Evolutionary conservation across 179 eudicot genomes (phyloP).

Genomic region (Amaranthus tricolor): DNA sequence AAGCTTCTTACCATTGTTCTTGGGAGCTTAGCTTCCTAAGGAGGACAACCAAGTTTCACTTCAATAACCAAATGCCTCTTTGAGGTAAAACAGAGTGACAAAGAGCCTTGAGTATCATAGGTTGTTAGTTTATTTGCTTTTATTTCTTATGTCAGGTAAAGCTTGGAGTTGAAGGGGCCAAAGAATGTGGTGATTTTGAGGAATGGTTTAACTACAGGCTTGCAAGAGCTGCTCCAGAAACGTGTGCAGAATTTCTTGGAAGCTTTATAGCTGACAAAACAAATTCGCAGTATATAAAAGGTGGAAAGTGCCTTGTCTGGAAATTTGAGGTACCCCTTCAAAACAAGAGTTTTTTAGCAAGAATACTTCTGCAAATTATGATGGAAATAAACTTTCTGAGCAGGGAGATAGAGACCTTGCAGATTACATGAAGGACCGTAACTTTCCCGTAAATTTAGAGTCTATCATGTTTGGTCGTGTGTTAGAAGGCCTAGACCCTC

Average conservation of each 20-base stretch:
- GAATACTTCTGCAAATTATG: neutral
- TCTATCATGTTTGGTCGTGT: constrained; percentile 81
- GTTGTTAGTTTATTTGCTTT: constrained; percentile 6
- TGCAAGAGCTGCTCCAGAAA: constrained; percentile 97
- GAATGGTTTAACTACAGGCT: constrained; percentile 98
- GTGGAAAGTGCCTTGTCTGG: constrained; percentile 98
- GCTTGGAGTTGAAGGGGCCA: constrained; percentile 86
- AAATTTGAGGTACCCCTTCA: constrained; percentile 71
- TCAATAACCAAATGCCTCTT: too few relatives aligned
- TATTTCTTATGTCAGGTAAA: constrained; percentile 56
- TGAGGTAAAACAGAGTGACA: too few relatives aligned
- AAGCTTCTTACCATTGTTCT: too few relatives aligned
- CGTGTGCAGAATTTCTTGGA: constrained; percentile 95
- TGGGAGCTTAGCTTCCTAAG: too few relatives aligned
- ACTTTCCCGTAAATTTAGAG: constrained; percentile 80
- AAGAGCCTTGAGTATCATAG: neutral
- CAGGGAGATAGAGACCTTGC: constrained; percentile 94
- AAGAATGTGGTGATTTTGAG: constrained; percentile 89
- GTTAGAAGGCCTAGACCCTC: constrained; percentile 64
- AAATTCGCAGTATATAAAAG: constrained; percentile 60
- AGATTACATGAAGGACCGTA: constrained; percentile 82
- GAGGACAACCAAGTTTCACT: too few relatives aligned
- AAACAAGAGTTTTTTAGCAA: neutral
- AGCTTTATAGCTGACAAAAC: constrained; percentile 84
- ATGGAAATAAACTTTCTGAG: neutral